Evolutionary conservation across 1,139 yeast species (phyloP).

Genomic region (Taphrina deformans): DNA sequence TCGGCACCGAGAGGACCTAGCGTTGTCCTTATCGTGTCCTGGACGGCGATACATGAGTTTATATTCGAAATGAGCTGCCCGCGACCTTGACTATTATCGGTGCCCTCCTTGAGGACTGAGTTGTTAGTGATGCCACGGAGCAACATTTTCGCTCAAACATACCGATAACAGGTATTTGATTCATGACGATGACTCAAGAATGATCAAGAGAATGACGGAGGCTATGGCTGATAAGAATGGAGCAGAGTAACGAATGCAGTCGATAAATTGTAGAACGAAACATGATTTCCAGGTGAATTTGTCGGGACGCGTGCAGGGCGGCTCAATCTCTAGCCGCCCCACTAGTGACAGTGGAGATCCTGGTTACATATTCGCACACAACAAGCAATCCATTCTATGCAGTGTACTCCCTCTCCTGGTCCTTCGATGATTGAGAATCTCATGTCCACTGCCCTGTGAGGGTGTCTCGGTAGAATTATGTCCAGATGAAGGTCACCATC

Average conservation of each 20-base stretch:
- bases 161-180: constrained; percentile 37
- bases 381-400: no score
- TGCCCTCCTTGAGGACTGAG: constrained; percentile 95
- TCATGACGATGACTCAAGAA: not conserved
- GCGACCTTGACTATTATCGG: constrained; percentile 93
- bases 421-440: no score
- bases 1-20: constrained; percentile 97
- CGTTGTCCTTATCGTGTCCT: constrained; percentile 91
- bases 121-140: constrained; percentile 46
- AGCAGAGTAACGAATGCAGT: not conserved
- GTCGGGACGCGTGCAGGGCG: constrained; percentile 2
- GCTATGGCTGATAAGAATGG: not conserved
- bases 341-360: not conserved
- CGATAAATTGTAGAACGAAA: not conserved
- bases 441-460: not conserved
- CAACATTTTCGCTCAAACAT: not conserved
- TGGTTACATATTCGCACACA: not conserved
- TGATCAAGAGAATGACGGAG: not conserved
- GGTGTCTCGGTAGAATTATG: no score
- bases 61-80: constrained; percentile 94
- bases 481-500: constrained; percentile 63
- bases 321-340: constrained; percentile 1
- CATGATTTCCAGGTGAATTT: not conserved
- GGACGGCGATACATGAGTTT: constrained; percentile 95
- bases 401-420: no score